These are phyloP conservation scores for Moringa oleifera DNA, from an alignment of 345 rosid species.

Conservation along the genomic window DNA sequence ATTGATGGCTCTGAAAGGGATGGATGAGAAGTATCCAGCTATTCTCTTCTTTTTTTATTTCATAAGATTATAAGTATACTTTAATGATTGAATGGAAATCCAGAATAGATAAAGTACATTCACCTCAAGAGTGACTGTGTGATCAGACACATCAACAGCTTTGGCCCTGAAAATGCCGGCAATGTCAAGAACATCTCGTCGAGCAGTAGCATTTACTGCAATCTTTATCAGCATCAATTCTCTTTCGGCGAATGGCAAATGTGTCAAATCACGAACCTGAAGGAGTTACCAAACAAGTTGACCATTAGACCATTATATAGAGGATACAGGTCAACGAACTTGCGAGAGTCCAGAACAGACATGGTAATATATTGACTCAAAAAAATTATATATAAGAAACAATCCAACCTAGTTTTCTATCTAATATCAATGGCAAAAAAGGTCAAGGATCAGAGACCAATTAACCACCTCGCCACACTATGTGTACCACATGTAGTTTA, in stretches of 20 bases:
- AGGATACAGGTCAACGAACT: background rate
- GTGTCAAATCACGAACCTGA: conserved; percentile 64
- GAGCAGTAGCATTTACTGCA: conserved; percentile 53
- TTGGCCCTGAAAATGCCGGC: conserved; percentile 70
- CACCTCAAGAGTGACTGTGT: conserved; percentile 71
- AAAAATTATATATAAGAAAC: too few relatives aligned
- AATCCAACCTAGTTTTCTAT: background rate
- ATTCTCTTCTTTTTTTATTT: too few relatives aligned
- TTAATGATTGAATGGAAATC: background rate
- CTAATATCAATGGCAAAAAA: background rate
- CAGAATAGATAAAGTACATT: conserved; percentile 7
- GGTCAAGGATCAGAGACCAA: background rate
- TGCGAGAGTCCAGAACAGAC: background rate
- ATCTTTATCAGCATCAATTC: conserved; percentile 65
- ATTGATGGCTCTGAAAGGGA: too few relatives aligned
- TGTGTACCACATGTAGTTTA: background rate
- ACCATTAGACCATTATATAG: background rate
- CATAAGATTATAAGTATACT: too few relatives aligned
- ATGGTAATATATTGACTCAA: background rate
- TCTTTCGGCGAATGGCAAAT: conserved; percentile 67
- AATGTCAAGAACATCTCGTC: conserved; percentile 66
- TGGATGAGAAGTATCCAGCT: too few relatives aligned
- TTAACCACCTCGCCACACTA: background rate
- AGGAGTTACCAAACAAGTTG: conserved; percentile 9
- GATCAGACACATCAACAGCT: conserved; percentile 73